Evolutionary conservation across 2,329 filamentous ascomycete genomes (phyloP), one percentile per base, ranked within the genome.

Genomic region (Claviceps cyperi): DNA sequence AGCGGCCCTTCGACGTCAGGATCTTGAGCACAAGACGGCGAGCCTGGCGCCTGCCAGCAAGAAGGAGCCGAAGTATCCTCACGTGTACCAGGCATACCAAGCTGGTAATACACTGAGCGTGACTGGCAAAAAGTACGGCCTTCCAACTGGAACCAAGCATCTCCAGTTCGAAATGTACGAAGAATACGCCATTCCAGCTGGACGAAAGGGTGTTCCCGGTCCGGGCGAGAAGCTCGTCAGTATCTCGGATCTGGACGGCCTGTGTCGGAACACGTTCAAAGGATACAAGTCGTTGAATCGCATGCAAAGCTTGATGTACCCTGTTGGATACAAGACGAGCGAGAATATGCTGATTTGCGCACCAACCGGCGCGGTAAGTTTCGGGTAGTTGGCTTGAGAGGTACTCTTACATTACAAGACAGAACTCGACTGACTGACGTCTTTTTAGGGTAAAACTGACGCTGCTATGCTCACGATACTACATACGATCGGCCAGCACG

Each of bases 291-390:
- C 85, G 3, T 76, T 98, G 52, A 98, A 98, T 62, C 84, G 94
- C 28, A 98, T 98, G 94, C 92, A 98, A 69, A 97, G 90, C 64
- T 73, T 98, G 46, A 86, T 97, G 0, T 95, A 95, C 60, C 89
- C 89, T 1, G 87, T 98, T 5, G 92, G 90, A 0, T 97, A 98
- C 69, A 87, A 84, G 64, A 96, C 88, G 2, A 95, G 82, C 61
- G 92, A 98, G 68, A 98, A 98, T 58, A 96, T 98, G 91, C 78
- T 98, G 48, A 94, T 98, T 52, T 98, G 92, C 66, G 92, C 92
- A 21, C 92, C 92, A 4, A 98, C 92, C 49, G 92, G 92, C 79
- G 90, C 90, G 53, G 76, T 78, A 65, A 69, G 78, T 73, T n/a
- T 21, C 9, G 7, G 9, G 21, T 11, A 32, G 28, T n/a, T 5